Evolutionary conservation across 257 asterid species (phyloP), one percentile per base, ranked within the genome.

Genomic region (Misopates orontium): DNA sequence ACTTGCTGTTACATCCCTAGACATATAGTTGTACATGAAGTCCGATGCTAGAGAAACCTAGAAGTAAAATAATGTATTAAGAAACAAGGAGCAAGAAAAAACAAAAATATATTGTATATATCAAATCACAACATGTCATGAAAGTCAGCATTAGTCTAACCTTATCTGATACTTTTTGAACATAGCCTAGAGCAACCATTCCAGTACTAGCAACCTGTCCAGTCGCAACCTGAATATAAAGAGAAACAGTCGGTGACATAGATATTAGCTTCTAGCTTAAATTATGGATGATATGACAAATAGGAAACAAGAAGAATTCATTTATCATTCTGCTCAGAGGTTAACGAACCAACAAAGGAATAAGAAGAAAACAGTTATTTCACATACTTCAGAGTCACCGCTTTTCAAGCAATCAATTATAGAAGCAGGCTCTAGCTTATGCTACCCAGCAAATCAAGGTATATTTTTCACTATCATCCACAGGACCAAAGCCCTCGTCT

Each of bases 181-280:
- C 98, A 79, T 92, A 92, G 77, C 96, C 81, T 64, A 92, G 73
- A 47, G 89, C 89, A 71, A 92, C 85, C 83, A 92, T 77, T 64
- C 96, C 97, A 52, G 98, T 89, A 79, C 91, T 92, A 67, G 97
- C 96, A 77, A 85, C 87, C 82, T 92, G 97, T 60, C 95, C 98
- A 31, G 98, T 84, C 53, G 98, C 91, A 67, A 57, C 68, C 68
- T 63, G 68, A 15, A 28, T 17, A 36, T 36, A 61, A 65, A 66
- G 54, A 64, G 36, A 44, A 62, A 18, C 20, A 56, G 14, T 25
- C 28, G 45, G 1, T 36, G 22, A 8, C 10, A 64, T 22, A 47
- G 28, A 40, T 12, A 50, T 15, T 40, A 31, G 61, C 60, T 61
- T 15, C 31, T 41, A 70, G 42, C 40, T 60, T 19, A 23, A 69